Evolutionary conservation across 768 basidiomycete species (phyloP).

Genomic region (Russula sp.): DNA sequence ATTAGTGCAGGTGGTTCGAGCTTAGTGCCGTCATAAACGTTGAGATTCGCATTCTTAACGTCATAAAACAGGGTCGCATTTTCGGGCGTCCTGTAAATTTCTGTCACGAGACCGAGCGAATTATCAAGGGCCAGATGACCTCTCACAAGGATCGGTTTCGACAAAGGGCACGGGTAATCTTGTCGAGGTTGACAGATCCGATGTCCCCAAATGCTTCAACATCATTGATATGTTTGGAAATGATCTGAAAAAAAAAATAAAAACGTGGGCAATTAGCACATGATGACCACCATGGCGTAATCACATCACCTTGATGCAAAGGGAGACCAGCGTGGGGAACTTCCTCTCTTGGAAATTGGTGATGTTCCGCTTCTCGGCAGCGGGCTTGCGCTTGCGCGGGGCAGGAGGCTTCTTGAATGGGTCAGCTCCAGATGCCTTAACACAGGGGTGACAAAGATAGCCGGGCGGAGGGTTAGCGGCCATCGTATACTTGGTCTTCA

Average conservation of each 20-base stretch:
- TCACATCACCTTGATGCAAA: constrained; percentile 68
- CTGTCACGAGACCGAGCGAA: not conserved
- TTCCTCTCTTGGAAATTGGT: constrained; percentile 61
- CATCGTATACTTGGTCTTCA: constrained; percentile 80
- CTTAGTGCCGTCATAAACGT: constrained; percentile 83
- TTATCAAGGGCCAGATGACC: not conserved
- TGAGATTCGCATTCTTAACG: constrained; percentile 54
- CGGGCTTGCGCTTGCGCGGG: constrained; percentile 54
- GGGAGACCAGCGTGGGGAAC: constrained; percentile 61
- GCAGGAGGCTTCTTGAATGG: constrained; percentile 76
- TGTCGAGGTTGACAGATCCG: constrained; percentile 74
- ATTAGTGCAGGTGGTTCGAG: constrained; percentile 59
- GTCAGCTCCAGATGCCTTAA: constrained; percentile 67
- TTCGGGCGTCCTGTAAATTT: constrained; percentile 51
- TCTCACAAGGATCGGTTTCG: constrained; percentile 75
- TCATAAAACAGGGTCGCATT: constrained; percentile 85
- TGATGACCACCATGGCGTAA: not conserved
- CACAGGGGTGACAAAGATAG: constrained; percentile 79
- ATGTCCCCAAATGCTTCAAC: constrained; percentile 87
- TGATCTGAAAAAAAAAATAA: constrained; percentile 43
- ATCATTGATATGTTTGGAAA: constrained; percentile 81
- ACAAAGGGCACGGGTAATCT: constrained; percentile 74
- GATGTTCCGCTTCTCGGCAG: constrained; percentile 60
- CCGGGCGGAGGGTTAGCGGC: constrained; percentile 63
- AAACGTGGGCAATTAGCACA: not conserved